phyloP scores from a whole-genome alignment of 345 rosid genomes.

The Rhodamnia argentea region DNA sequence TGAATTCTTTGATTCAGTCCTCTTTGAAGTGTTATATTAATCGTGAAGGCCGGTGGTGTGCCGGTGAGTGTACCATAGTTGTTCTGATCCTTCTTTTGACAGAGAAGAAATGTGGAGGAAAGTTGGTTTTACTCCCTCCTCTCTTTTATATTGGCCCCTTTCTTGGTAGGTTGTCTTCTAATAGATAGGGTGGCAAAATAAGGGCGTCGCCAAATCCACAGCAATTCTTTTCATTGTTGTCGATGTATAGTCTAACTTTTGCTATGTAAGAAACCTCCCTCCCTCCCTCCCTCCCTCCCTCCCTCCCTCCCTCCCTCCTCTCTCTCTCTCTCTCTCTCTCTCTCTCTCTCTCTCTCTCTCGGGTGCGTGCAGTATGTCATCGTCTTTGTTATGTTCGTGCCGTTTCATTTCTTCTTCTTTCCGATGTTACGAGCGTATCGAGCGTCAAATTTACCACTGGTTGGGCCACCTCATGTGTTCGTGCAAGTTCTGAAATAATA shows the following conservation, averaged over 20 bases:
- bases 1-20: not conserved
- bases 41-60: not conserved
- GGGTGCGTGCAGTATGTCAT: not conserved
- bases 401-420: not conserved
- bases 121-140: not conserved
- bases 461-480: not conserved
- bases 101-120: not conserved
- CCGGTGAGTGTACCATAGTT: not conserved
- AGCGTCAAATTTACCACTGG: not conserved
- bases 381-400: not conserved
- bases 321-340: not conserved
- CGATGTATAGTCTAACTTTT: not conserved
- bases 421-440: not conserved
- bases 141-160: not conserved
- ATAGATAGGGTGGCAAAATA: not conserved
- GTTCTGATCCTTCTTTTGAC: not conserved
- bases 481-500: not conserved
- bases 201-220: not conserved
- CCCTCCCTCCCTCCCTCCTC: not conserved
- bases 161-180: not conserved
- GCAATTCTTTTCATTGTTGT: conserved; percentile 8
- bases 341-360: not conserved
- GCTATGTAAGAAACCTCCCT: not conserved
- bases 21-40: not conserved
- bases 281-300: not conserved